Evolutionary conservation across 176 grass and related monocot species (phyloP), one percentile per base, ranked within the genome.

Genomic region (Guadua angustifolia): DNA sequence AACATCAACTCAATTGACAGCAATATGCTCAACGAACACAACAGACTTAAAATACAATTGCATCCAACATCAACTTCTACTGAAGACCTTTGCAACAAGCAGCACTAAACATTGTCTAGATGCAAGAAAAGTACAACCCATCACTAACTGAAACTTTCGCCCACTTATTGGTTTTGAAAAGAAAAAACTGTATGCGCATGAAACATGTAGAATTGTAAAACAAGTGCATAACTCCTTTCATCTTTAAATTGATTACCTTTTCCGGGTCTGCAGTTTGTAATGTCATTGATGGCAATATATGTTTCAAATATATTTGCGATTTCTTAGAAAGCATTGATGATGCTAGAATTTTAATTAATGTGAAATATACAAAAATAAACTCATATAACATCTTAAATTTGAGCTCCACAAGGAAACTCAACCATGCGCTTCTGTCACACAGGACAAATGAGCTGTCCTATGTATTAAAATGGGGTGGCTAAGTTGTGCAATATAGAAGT

Each of bases 41-140:
- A 58, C 58, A 47, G 14, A 2, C 57, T 5, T n/a, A 73, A 14
- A 82, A 44, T 77, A n/a, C 10, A 58, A 64, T 18, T 45, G 40
- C 47, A 72, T 25, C 45, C 25, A 79, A 46, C 2, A 79, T 25
- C 74, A 78, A 58, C 39, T 69, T 39, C 36, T 57, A 69, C 14
- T 68, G 73, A 16, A 52, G 32, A 50, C 32, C 21, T 22, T 52
- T 60, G 25, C 42, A 75, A 65, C 32, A 22, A 42, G 25, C 55
- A 82, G 33, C 43, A 42, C n/a, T 77, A 77, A 56, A 66, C 45
- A 29, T 82, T n/a, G 58, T 74, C 71, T 56, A 21, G 52, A 56
- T 19, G 7, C 8, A 56, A 21, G 19, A 56, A 2, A 52, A 18
- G 50, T 52, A 52, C 5, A 18, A 19, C 5, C 16, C 19, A 56